Base-by-base conservation (phyloP, 768 basidiomycete species). In the Baorangia bicolor region DNA sequence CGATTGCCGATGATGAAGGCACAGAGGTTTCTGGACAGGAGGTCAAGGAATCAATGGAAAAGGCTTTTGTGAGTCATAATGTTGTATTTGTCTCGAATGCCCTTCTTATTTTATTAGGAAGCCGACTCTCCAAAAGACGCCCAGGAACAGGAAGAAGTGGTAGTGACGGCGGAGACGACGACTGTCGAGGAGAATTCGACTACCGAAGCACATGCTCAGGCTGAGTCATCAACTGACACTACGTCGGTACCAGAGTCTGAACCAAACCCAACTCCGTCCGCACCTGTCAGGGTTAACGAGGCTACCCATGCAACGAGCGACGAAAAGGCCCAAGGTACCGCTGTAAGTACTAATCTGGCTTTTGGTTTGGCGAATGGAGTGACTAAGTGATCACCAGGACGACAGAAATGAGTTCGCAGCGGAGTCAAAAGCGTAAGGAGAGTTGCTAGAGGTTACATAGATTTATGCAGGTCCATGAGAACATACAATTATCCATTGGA, bases 41-140 rank as follows among this genome's bases (percentile, higher is more conserved):
- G 25, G 55, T 74, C 46, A 65, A 70, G 42, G 68, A 72, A 33
- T 72, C 73, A 23, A 60, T 67, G 25, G 59, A 64, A 55, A 59
- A 53, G 39, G 66, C 63, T 12, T 56, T 60, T 7, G 71, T 72
- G 34, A 51, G 73, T 58, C 31, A 44, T 37, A 2, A 30, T 31
- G 28, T 52, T 51, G n/a, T 28, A 4, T 20, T 43, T 23, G 10
- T 53, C 33, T 49, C 5, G 35, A 23, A 31, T 37, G 8, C 7
- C n/a, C n/a, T 34, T 41, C 34, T 59, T 33, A 62, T 56, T 56
- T 50, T 34, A 23, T 25, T 42, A 75, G 73, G 60, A 61, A 25
- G 47, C 57, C 25, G 74, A 74, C 54, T 65, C 74, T 46, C 69
- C 73, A 16, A 73, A 64, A 41, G 62, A 66, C 21, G 65, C 73